Conservation (phyloP, 2,329 filamentous ascomycete genomes). For the Coniochaeta prunicola region DNA sequence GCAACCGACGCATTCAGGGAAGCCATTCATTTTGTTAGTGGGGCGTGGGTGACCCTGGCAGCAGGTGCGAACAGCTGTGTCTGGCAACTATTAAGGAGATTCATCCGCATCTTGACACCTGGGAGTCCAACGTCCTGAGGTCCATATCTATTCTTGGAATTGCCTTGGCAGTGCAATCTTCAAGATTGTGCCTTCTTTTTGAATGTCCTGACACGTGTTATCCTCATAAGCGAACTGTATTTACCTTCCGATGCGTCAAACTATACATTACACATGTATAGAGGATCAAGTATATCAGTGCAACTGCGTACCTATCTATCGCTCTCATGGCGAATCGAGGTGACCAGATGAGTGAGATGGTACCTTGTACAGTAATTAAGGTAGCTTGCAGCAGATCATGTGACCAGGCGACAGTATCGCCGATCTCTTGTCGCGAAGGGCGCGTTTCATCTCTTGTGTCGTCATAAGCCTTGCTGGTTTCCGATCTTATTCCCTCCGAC, state of each 20-base stretch:
- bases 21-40: background rate
- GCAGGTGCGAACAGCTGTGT: too few species aligned
- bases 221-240: too few species aligned
- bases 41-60: too few species aligned
- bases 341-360: too few species aligned
- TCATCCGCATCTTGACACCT: too few species aligned
- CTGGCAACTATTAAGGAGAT: too few species aligned
- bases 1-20: background rate
- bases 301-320: too few species aligned
- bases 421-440: constrained; percentile 5
- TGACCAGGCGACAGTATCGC: constrained; percentile 17
- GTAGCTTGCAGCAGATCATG: constrained; percentile 8
- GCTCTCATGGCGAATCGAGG: too few species aligned
- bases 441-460: constrained; percentile 9
- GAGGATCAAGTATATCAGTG: too few species aligned
- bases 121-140: background rate
- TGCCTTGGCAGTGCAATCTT: background rate
- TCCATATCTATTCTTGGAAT: background rate
- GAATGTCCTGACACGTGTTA: background rate
- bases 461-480: background rate
- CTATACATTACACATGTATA: too few species aligned
- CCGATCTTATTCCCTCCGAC: background rate
- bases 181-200: background rate
- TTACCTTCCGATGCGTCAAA: too few species aligned
- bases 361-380: too few species aligned